Base-by-base conservation (phyloP, 2,329 filamentous ascomycete species). In the Xylariaceae sp. region DNA sequence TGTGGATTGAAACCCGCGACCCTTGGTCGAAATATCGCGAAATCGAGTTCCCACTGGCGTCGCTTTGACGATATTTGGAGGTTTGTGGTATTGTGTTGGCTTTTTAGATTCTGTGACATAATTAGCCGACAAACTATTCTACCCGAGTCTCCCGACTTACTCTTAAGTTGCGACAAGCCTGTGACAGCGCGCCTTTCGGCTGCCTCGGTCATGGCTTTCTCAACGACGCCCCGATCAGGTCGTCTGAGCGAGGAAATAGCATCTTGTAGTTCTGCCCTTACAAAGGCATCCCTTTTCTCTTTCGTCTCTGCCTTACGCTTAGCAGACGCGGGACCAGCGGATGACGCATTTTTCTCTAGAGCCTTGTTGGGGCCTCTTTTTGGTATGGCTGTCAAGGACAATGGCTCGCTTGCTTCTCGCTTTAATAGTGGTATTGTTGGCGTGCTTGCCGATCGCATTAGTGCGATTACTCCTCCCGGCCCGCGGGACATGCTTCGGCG, bases 191-290 rank as follows among this genome's bases (percentile, higher is more conserved):
- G 80, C 61, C 79, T 80, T 66, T 90, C 86, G 4, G 82, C 79
- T 22, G 82, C 85, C 59, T 89, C 86, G 3, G 80, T 82, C 53
- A 88, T 76, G 36, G 83, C 79, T 62, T 84, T 85, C 30, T 84
- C 83, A 12, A 85, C 86, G 39, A 87, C 76, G 19, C 82, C 79
- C 43, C 89, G 81, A 63, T 92, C 91, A 1, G 89, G 89, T 69
- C 85, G 89, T 67, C 87, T 85, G 40, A 92, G 69, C 9, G 84
- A 80, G 5, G 80, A 81, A 47, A 94, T 92, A 8, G 89, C 89
- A 54, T 89, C 81, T 60, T 83, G 81, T 32, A 92, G 71, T 64
- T 91, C 85, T 26, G 84, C 81, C 45, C 89, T 83, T 1, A 89
- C 78, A 19, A 80, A 71, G 2, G 84, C 85, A 65, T 86, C 86